A percentile compares a stretch with the other conserved stretches of the same genome.
These are phyloP conservation scores for Zygnema cylindricum DNA, from an alignment of 139 green algal species.

Conservation along the genomic window DNA sequence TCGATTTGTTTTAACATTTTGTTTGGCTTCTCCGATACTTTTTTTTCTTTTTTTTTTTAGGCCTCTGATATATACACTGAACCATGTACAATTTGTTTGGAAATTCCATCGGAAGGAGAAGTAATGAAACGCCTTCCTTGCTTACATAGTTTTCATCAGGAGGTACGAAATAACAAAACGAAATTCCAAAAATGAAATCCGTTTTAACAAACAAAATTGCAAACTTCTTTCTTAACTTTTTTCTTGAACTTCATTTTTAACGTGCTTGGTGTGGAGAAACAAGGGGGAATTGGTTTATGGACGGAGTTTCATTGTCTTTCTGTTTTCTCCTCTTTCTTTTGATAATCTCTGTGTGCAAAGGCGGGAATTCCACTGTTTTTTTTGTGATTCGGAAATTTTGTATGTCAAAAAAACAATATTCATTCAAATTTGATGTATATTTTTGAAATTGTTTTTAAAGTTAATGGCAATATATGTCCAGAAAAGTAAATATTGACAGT, in stretches of 20 bases:
- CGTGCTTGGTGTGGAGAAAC: neutral
- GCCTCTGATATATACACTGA: neutral
- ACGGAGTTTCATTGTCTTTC: too few species aligned
- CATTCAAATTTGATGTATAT: too few species aligned
- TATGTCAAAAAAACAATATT: too few species aligned
- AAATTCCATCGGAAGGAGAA: neutral
- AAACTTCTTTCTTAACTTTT: neutral
- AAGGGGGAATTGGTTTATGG: neutral
- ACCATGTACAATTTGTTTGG: constrained; percentile 26
- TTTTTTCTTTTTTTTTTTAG: neutral
- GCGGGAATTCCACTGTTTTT: too few species aligned
- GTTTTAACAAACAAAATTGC: too few species aligned
- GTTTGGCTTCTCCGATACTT: neutral
- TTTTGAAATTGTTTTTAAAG: too few species aligned
- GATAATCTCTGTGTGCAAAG: too few species aligned
- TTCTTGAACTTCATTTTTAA: neutral
- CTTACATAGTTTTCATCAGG: neutral
- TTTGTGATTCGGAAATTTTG: too few species aligned
- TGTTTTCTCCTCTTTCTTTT: too few species aligned
- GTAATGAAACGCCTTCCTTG: constrained; percentile 2
- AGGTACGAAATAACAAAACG: constrained; percentile 11
- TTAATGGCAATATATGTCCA: too few species aligned
- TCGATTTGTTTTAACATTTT: neutral
- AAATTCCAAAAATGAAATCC: too few species aligned
- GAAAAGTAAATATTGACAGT: too few species aligned